phyloP scores from a whole-genome alignment of 2,329 filamentous ascomycete genomes.

The Epichloe coenophiala region DNA sequence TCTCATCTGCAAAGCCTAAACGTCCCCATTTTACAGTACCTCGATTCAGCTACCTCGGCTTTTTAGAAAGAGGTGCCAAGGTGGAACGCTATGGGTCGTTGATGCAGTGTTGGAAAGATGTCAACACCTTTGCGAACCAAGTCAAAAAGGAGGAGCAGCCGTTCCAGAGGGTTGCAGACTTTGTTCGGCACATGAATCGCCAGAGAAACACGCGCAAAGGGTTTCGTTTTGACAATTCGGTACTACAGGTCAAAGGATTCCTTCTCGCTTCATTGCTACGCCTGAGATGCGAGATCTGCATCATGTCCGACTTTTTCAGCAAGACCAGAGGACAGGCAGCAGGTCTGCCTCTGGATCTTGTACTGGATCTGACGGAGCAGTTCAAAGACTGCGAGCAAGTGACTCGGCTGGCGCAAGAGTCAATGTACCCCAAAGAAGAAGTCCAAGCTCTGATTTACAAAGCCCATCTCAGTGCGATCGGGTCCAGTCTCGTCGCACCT shows the following conservation, averaged over 20 bases:
- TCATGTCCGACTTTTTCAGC: constrained; percentile 28
- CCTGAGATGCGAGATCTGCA: constrained; percentile 33
- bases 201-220: constrained; percentile 9
- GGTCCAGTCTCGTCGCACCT: constrained; percentile 24
- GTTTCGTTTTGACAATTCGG: constrained; percentile 23
- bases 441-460: constrained; percentile 37
- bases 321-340: constrained; percentile 3
- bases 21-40: background rate
- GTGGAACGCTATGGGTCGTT: background rate
- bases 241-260: constrained; percentile 21
- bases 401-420: constrained; percentile 21
- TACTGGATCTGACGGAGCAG: constrained; percentile 17
- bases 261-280: constrained; percentile 31
- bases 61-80: background rate
- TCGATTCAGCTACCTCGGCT: background rate
- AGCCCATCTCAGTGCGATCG: constrained; percentile 18
- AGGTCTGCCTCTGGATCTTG: constrained; percentile 2
- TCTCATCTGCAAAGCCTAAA: background rate
- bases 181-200: constrained; percentile 27
- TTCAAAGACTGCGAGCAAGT: constrained; percentile 26
- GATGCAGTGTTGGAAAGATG: constrained; percentile 5
- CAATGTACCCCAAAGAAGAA: constrained; percentile 27
- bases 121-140: constrained; percentile 8
- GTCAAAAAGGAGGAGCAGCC: constrained; percentile 34
- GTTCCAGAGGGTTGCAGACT: constrained; percentile 30